Percentiles rank a stretch among this genome's conserved stretches.
phyloP scores from a whole-genome alignment of 768 basidiomycete genomes.

The Mycena kentingensis region DNA sequence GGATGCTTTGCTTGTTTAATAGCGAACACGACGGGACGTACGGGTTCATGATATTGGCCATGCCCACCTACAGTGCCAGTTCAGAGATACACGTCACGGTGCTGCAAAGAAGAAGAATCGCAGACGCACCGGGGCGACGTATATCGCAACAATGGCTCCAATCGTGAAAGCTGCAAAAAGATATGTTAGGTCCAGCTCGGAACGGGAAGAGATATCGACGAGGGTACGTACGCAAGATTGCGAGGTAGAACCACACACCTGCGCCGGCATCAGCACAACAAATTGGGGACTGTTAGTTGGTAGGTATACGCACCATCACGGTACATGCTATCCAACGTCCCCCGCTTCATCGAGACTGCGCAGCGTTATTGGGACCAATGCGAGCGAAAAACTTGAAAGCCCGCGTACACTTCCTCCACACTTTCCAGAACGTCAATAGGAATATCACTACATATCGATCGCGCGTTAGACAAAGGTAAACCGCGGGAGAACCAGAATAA shows the following conservation, averaged over 20 bases:
- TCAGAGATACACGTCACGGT: background rate
- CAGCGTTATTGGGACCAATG: background rate
- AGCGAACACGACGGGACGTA: no score
- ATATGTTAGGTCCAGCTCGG: no score
- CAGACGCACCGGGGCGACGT: constrained; percentile 3
- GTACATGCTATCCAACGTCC: constrained; percentile 4
- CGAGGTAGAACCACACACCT: constrained; percentile 18
- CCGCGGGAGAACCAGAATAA: no score
- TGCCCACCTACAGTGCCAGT: background rate
- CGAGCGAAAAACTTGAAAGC: background rate
- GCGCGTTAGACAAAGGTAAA: no score
- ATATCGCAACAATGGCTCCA: background rate
- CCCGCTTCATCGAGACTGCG: background rate
- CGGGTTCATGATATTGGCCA: constrained; percentile 1
- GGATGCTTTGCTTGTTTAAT: no score
- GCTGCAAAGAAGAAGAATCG: background rate
- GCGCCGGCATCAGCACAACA: background rate
- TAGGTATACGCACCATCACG: constrained; percentile 8
- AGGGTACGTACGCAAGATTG: constrained; percentile 9
- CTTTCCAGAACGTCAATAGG: constrained; percentile 12
- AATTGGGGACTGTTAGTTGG: background rate
- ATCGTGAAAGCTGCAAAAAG: constrained; percentile 2
- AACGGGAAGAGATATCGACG: no score
- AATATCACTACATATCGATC: constrained; percentile 9
- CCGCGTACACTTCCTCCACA: constrained; percentile 9